phyloP scores from a whole-genome alignment of 179 eudicot genomes.

The Vitellaria paradoxa region DNA sequence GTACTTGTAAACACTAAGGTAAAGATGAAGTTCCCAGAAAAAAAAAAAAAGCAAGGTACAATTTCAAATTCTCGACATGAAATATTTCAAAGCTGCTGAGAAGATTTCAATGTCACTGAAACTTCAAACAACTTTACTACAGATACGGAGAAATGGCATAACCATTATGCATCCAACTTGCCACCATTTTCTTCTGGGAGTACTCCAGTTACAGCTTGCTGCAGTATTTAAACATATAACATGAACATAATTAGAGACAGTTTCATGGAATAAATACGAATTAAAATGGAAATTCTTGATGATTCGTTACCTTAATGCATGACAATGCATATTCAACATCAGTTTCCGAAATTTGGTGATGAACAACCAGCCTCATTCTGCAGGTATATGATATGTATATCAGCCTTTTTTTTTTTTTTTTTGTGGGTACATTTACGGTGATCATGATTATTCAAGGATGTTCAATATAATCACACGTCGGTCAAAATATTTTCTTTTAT shows the following conservation, averaged over 20 bases:
- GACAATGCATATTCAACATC: constrained; percentile 68
- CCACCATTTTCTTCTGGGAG: constrained; percentile 24
- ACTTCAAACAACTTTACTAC: not conserved
- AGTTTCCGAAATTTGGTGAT: constrained; percentile 68
- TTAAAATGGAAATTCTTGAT: not conserved
- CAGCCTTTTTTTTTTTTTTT: not conserved
- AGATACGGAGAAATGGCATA: not conserved
- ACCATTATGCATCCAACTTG: constrained; percentile 11
- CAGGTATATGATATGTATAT: constrained; percentile 9
- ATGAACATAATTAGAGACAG: not conserved
- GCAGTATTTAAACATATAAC: constrained; percentile 16
- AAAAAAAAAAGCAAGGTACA: no score
- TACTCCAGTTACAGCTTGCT: constrained; percentile 53
- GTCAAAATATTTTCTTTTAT: no score
- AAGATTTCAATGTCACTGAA: not conserved
- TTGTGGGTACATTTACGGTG: no score
- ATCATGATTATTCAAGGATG: no score
- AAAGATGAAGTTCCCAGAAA: no score
- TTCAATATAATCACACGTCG: no score
- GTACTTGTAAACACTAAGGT: no score
- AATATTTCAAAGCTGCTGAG: no score
- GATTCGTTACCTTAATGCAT: constrained; percentile 60
- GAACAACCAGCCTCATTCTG: constrained; percentile 77
- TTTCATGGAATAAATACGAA: not conserved
- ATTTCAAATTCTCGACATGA: no score